Evolutionary conservation across 805 yeast genomes (phyloP).

Genomic region (Monosporozyma solicola): DNA sequence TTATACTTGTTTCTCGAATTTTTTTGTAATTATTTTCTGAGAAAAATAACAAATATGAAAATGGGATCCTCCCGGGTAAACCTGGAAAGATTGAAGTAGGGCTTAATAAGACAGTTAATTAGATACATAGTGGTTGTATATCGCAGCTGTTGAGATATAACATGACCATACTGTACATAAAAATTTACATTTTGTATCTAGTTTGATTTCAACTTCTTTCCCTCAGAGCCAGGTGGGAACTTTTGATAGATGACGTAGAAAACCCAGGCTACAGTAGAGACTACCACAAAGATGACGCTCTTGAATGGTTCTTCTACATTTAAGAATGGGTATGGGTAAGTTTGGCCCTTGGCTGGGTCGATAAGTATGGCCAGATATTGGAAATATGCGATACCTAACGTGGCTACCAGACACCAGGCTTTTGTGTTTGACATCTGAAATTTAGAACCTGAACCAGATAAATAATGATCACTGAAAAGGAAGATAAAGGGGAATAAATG

Average conservation of each 20-base stretch:
- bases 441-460: conserved; percentile 39
- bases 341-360: conserved; percentile 38
- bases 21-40: too few relatives aligned
- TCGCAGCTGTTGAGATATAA: too few relatives aligned
- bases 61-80: not conserved
- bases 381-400: conserved; percentile 45
- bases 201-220: not conserved
- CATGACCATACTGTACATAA: too few relatives aligned
- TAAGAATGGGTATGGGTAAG: conserved; percentile 62
- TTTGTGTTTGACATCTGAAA: conserved; percentile 27
- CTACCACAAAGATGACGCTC: conserved; percentile 39
- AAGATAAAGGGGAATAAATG: conserved; percentile 52
- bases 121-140: not conserved
- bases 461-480: conserved; percentile 43
- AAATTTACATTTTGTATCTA: not conserved
- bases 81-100: not conserved
- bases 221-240: conserved; percentile 19
- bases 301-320: conserved; percentile 42
- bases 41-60: too few relatives aligned
- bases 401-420: conserved; percentile 35
- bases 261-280: conserved; percentile 33
- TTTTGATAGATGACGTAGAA: conserved; percentile 25
- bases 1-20: not conserved
- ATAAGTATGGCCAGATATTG: conserved; percentile 40
- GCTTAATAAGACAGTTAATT: not conserved